Evolutionary conservation across 2,329 filamentous ascomycete species (phyloP), one percentile per base, ranked within the genome.

Genomic region (Parastagonospora nodorum): DNA sequence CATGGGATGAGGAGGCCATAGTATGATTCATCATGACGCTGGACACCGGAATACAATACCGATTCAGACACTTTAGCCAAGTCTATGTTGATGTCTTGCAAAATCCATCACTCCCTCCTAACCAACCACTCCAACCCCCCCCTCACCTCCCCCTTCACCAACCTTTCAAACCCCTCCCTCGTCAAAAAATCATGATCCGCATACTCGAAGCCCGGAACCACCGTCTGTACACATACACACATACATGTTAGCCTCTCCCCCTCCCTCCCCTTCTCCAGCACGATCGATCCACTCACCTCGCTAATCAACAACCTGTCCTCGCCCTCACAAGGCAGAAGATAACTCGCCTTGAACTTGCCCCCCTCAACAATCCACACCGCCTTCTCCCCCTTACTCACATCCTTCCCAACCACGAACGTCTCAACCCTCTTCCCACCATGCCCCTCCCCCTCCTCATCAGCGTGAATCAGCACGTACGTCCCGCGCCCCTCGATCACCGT

Each of bases 331-430:
- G n/a, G n/a, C 8, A 87, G 68, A 49, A 89, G 63, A 68, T 81
- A 88, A 61, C 80, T 86, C 9, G 81, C 82, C 72, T 89, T 89
- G 66, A 81, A 89, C 67, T 84, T 84, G 4, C 83, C 85, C 0
- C 86, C 86, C 45, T 87, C 84, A 7, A 90, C 86, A 52, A 88
- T 77, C 86, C 86, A 89, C 67, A 88, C 84, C 63, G 87, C 57
- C 66, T 67, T 81, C 75, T 89, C 87, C 0, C 85, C 86, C 0
- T 64, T 70, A 4, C 74, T 75, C 5, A 88, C 73, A 64, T 86
- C 74, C 10, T 75, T 77, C 0, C 86, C 87, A 1, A 89, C 87
- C 3, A 85, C 69, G 59, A 87, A 89, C 6, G 77, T 82, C 72
- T 89, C 86, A n/a, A 88, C 70, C 12, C 78, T 72, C 38, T 81